phyloP scores from a whole-genome alignment of 495 filamentous ascomycete genomes.

The Penicillium psychrofluorescens region DNA sequence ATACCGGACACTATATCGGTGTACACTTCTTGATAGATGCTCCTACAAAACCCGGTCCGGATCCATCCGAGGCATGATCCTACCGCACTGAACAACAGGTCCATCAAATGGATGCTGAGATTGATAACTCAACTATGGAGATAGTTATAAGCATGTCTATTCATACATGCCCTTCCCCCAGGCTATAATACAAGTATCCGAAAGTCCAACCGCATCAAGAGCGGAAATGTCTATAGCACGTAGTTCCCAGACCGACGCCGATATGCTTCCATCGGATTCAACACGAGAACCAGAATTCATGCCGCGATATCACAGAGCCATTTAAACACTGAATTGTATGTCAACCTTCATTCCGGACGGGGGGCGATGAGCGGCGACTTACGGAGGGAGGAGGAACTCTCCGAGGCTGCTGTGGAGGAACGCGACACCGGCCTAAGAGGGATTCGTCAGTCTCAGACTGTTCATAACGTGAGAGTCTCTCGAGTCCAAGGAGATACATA shows the following conservation, averaged over 20 bases:
- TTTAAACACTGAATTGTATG: too few species aligned
- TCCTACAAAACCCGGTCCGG: too few species aligned
- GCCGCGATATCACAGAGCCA: too few species aligned
- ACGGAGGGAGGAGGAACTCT: constrained; percentile 70
- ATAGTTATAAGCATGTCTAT: constrained; percentile 3
- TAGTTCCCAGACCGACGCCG: constrained; percentile 14
- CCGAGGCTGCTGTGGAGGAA: constrained; percentile 69
- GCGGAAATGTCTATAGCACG: constrained; percentile 6
- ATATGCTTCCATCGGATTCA: constrained; percentile 12
- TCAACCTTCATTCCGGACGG: too few species aligned
- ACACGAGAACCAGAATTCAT: background rate
- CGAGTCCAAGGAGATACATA: constrained; percentile 32
- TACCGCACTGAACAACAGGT: too few species aligned
- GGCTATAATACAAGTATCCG: constrained; percentile 22
- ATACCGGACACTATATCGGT: too few species aligned
- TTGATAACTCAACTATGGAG: background rate
- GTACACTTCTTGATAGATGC: too few species aligned
- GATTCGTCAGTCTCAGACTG: constrained; percentile 9
- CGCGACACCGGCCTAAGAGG: constrained; percentile 56
- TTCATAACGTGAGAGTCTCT: background rate
- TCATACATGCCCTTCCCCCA: constrained; percentile 5
- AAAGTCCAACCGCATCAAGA: constrained; percentile 7
- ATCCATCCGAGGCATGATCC: too few species aligned
- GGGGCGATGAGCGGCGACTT: constrained; percentile 21
- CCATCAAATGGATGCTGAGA: too few species aligned